A percentile compares a stretch with the other conserved stretches of the same genome.
phyloP scores from a whole-genome alignment of 1,284 basidiomycete genomes.

The Ganoderma sinense region DNA sequence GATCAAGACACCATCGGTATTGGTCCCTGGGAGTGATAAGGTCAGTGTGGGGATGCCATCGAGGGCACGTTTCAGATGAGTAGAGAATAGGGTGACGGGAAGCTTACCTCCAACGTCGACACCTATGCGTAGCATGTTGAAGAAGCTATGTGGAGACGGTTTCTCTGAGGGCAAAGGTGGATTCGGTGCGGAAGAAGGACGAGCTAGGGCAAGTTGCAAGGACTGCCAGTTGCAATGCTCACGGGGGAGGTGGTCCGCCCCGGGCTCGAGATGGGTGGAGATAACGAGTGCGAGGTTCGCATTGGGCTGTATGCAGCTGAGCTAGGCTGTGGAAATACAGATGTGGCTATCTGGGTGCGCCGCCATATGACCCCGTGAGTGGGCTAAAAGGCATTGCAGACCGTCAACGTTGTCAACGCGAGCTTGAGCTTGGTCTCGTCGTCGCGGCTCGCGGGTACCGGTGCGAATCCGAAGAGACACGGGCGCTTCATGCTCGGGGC shows the following conservation, averaged over 20 bases:
- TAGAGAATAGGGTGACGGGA: not conserved
- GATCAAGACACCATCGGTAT: conserved; percentile 62
- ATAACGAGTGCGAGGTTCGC: conserved; percentile 4
- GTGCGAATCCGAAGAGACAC: not conserved
- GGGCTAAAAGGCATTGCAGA: not conserved
- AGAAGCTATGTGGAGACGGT: not conserved
- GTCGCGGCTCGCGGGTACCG: not conserved
- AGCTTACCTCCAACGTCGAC: conserved; percentile 33
- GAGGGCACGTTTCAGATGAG: not conserved
- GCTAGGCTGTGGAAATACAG: not conserved
- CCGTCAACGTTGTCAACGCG: not conserved
- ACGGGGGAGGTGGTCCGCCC: not conserved
- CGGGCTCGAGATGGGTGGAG: not conserved
- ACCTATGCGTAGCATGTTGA: conserved; percentile 30
- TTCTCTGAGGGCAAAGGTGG: not conserved
- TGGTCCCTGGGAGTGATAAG: conserved; percentile 46
- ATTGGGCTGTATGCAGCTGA: not conserved
- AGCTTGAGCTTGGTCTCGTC: not conserved
- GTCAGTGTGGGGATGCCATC: conserved; percentile 2
- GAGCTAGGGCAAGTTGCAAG: not conserved
- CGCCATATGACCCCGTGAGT: not conserved
- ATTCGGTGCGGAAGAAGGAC: not conserved
- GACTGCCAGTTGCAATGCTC: not conserved
- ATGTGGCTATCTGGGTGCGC: not conserved
- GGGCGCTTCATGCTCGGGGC: conserved; percentile 17